Evolutionary conservation across 2,329 filamentous ascomycete genomes (phyloP).

Genomic region (Pseudogymnoascus sp.): DNA sequence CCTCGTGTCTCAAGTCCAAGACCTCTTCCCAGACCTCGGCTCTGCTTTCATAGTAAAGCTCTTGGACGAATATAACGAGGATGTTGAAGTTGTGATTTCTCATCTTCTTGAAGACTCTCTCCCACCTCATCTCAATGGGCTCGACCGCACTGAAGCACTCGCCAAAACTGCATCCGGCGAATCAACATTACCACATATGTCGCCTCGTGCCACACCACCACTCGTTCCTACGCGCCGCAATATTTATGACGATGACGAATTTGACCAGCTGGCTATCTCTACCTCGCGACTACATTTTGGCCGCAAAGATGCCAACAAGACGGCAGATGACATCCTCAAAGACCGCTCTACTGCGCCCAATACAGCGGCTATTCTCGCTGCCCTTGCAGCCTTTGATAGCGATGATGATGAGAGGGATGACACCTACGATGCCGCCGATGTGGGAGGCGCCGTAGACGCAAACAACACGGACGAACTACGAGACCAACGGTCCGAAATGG

Average conservation of each 20-base stretch:
- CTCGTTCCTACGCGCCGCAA: slow-evolving; percentile 56
- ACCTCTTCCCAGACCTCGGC: slow-evolving; percentile 82
- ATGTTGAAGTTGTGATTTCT: slow-evolving; percentile 70
- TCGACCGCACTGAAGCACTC: slow-evolving; percentile 58
- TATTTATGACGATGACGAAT: slow-evolving; percentile 70
- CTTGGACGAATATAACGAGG: slow-evolving; percentile 68
- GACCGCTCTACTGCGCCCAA: slow-evolving; percentile 57
- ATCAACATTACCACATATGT: slow-evolving; percentile 36
- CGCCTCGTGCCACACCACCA: slow-evolving; percentile 51
- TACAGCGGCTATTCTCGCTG: slow-evolving; percentile 82
- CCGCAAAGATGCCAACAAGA: slow-evolving; percentile 53
- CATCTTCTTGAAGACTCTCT: slow-evolving; percentile 74
- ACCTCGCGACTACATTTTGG: slow-evolving; percentile 69
- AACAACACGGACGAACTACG: slow-evolving; percentile 34
- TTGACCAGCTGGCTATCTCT: slow-evolving; percentile 62
- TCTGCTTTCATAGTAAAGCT: slow-evolving; percentile 72
- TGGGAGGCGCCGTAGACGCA: slow-evolving; percentile 77
- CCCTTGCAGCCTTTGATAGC: slow-evolving; percentile 79
- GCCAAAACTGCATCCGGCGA: slow-evolving; percentile 30
- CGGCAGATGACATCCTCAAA: slow-evolving; percentile 63
- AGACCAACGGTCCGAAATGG: slow-evolving; percentile 26
- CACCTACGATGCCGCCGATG: slow-evolving; percentile 87
- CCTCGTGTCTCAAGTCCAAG: slow-evolving; percentile 81
- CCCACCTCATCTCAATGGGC: slow-evolving; percentile 54
- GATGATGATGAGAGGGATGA: slow-evolving; percentile 97